A percentile compares a stretch with the other conserved stretches of the same genome.
Evolutionary conservation across 208 protist species (phyloP).

Genomic region (Wallacemonas sp.): DNA sequence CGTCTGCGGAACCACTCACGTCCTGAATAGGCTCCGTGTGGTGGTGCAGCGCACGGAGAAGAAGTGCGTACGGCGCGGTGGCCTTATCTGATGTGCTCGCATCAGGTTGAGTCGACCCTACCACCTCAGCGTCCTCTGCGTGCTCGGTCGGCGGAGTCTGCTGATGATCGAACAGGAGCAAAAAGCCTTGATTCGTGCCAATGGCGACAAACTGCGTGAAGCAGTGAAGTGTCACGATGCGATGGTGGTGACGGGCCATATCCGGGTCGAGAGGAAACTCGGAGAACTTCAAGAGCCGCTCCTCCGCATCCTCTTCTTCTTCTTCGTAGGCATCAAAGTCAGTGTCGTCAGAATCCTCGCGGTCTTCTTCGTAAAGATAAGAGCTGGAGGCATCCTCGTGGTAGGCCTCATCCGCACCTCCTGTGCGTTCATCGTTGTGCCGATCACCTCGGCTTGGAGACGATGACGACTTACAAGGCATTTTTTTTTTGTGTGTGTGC

Average conservation of each 20-base stretch:
- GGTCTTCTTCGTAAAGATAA: constrained; percentile 7
- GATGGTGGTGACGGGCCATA: constrained; percentile 41
- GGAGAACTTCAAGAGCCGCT: constrained; percentile 51
- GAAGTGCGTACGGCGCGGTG: background rate
- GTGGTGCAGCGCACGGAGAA: background rate
- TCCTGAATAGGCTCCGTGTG: constrained; percentile 66
- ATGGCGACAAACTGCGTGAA: constrained; percentile 44
- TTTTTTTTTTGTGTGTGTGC: no score
- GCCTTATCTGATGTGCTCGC: background rate
- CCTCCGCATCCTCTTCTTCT: constrained; percentile 27
- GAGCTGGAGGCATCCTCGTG: constrained; percentile 6
- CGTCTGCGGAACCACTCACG: constrained; percentile 39
- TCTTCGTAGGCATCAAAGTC: constrained; percentile 24
- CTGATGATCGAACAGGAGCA: constrained; percentile 37
- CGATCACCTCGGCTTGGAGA: no score
- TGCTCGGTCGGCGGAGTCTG: background rate
- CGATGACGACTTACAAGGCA: no score
- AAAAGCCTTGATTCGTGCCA: constrained; percentile 72
- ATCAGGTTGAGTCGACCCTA: no score
- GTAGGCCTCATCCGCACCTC: background rate
- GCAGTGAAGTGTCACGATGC: constrained; percentile 47
- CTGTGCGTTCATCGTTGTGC: background rate
- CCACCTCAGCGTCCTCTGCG: no score
- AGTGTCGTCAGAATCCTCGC: constrained; percentile 26
- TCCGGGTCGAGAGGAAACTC: constrained; percentile 27